Evolutionary conservation across 2,329 filamentous ascomycete genomes (phyloP).

Genomic region (Epichloe amarillans): DNA sequence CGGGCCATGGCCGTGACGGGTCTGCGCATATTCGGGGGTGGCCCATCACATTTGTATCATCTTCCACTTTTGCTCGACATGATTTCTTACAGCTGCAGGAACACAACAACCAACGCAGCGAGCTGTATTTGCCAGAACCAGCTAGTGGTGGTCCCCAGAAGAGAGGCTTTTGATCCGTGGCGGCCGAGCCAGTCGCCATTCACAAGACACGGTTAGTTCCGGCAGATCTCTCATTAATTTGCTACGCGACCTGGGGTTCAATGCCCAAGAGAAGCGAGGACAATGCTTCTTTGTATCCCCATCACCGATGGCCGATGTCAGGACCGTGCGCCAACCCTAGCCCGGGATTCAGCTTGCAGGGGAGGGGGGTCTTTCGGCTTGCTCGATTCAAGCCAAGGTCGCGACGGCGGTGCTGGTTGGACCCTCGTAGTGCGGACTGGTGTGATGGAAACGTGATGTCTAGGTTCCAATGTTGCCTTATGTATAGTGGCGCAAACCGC

Average conservation of each 20-base stretch:
- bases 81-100: not conserved
- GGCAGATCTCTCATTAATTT: not conserved
- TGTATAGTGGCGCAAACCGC: too few species aligned
- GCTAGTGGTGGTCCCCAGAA: not conserved
- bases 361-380: not conserved
- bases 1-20: not conserved
- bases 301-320: too few species aligned
- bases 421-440: not conserved
- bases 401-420: not conserved
- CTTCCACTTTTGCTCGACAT: not conserved
- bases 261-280: not conserved
- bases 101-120: not conserved
- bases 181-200: too few species aligned
- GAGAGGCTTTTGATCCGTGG: too few species aligned
- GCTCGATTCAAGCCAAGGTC: not conserved
- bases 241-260: not conserved
- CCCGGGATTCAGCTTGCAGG: too few species aligned
- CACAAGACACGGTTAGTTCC: too few species aligned
- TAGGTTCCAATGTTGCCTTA: not conserved
- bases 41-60: not conserved
- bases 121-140: not conserved
- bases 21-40: not conserved
- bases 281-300: too few species aligned
- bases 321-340: too few species aligned
- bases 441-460: not conserved